Conservation (phyloP, 2,329 filamentous ascomycete genomes). For the Ophiocordyceps sinensis region DNA sequence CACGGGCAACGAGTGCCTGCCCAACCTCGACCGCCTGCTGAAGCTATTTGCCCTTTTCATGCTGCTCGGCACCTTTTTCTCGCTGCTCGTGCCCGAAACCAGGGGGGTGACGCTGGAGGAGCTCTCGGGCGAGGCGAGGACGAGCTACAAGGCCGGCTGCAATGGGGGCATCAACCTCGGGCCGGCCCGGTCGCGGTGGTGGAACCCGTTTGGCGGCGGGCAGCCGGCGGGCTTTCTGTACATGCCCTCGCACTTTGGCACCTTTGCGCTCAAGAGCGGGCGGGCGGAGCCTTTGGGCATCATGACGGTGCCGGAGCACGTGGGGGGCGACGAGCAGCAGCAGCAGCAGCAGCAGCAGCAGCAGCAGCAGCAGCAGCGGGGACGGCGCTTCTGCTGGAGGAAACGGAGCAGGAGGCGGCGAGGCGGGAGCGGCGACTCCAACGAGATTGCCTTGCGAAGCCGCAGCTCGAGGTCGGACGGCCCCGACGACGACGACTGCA, state of each 20-base stretch:
- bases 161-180: slow-evolving; percentile 31
- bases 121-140: slow-evolving; percentile 50
- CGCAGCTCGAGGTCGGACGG: slow-evolving; percentile 6
- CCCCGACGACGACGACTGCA: neutral
- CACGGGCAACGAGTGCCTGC: slow-evolving; percentile 31
- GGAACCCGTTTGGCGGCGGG: slow-evolving; percentile 35
- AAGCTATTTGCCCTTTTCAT: slow-evolving; percentile 71
- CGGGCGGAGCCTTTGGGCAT: slow-evolving; percentile 22
- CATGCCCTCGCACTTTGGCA: slow-evolving; percentile 17
- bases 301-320: slow-evolving; percentile 27
- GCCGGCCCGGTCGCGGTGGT: slow-evolving; percentile 16
- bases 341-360: slow-evolving; percentile 7
- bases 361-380: slow-evolving; percentile 7
- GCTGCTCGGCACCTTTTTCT: slow-evolving; percentile 54
- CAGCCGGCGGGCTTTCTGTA: slow-evolving; percentile 36
- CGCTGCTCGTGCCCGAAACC: slow-evolving; percentile 63
- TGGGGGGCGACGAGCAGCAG: slow-evolving; percentile 9
- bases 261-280: slow-evolving; percentile 10
- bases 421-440: slow-evolving; percentile 12
- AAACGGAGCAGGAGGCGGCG: slow-evolving; percentile 12
- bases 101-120: slow-evolving; percentile 61
- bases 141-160: slow-evolving; percentile 38
- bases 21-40: slow-evolving; percentile 59
- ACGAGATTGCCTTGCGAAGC: slow-evolving; percentile 18
- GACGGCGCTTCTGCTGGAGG: slow-evolving; percentile 12